Percentiles rank a stretch among this genome's conserved stretches.
Conservation (phyloP, 164 flowering plant species). For the Santalum album region DNA sequence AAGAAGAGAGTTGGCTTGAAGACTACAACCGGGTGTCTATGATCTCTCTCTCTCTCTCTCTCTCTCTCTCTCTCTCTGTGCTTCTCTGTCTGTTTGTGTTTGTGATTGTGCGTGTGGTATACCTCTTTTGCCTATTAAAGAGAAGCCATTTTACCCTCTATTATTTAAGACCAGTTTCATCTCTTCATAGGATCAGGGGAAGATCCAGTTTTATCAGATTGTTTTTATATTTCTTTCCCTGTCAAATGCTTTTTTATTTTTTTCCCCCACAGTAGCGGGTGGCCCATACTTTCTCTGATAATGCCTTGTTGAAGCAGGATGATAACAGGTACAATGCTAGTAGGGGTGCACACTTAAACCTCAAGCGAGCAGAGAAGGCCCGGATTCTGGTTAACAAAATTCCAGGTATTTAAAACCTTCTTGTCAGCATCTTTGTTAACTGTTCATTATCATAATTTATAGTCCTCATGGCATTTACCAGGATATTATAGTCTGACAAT, state of each 20-base stretch:
- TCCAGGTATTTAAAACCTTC: conserved; percentile 43
- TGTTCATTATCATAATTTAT: too few relatives aligned
- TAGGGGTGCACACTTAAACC: conserved; percentile 93
- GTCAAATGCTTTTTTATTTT: too few relatives aligned
- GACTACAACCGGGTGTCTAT: conserved; percentile 85
- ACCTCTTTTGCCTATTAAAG: too few relatives aligned
- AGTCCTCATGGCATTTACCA: too few relatives aligned
- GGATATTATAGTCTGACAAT: too few relatives aligned
- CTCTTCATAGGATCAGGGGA: too few relatives aligned
- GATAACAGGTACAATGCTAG: conserved; percentile 89
- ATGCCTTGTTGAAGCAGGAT: conserved; percentile 51
- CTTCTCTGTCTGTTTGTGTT: background rate
- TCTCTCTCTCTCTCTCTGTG: background rate
- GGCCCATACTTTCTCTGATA: too few relatives aligned
- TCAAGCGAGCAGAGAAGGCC: conserved; percentile 97
- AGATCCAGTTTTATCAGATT: too few relatives aligned
- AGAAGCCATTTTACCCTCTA: too few relatives aligned
- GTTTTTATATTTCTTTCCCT: too few relatives aligned
- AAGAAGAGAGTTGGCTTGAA: conserved; percentile 99
- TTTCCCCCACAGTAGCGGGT: too few relatives aligned
- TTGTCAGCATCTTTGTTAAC: background rate
- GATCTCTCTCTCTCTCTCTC: background rate
- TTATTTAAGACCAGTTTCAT: too few relatives aligned
- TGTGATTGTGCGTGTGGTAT: background rate
- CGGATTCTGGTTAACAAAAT: conserved; percentile 82